Evolutionary conservation across 2,329 filamentous ascomycete genomes (phyloP).

Genomic region (Cercospora zeina): DNA sequence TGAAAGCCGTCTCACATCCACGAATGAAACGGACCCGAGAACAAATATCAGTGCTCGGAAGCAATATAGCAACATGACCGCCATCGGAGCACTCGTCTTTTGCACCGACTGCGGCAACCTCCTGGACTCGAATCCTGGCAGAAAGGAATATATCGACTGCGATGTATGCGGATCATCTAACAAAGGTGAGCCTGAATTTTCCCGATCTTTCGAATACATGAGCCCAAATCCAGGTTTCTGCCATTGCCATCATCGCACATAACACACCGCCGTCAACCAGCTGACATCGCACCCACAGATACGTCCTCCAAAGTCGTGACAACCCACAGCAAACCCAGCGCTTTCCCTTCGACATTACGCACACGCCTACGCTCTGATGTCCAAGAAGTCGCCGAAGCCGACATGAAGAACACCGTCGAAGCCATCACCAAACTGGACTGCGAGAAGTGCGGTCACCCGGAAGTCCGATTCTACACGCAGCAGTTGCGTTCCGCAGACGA

Average conservation of each 20-base stretch:
- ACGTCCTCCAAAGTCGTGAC: constrained; percentile 72
- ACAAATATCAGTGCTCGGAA: background rate
- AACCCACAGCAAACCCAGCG: constrained; percentile 81
- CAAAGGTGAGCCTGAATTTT: constrained; percentile 60
- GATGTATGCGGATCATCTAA: constrained; percentile 84
- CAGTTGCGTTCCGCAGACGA: constrained; percentile 93
- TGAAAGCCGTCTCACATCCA: background rate
- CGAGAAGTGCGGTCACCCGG: constrained; percentile 74
- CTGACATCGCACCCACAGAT: constrained; percentile 52
- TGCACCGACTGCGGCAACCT: constrained; percentile 92
- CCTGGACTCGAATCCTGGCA: constrained; percentile 74
- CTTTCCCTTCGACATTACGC: constrained; percentile 86
- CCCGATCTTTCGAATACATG: background rate
- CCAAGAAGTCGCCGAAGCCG: constrained; percentile 75
- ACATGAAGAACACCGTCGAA: constrained; percentile 58
- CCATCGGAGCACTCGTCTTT: constrained; percentile 88
- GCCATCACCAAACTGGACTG: constrained; percentile 70
- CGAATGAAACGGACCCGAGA: background rate
- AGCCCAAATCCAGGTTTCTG: background rate
- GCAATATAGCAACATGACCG: constrained; percentile 63
- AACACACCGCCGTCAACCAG: background rate
- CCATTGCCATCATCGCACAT: background rate
- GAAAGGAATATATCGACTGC: constrained; percentile 75
- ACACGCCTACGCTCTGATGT: constrained; percentile 78
- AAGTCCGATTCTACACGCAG: constrained; percentile 81